These are phyloP conservation scores for Verticillium nonalfalfae DNA, from an alignment of 2,329 filamentous ascomycete species.

Conservation along the genomic window DNA sequence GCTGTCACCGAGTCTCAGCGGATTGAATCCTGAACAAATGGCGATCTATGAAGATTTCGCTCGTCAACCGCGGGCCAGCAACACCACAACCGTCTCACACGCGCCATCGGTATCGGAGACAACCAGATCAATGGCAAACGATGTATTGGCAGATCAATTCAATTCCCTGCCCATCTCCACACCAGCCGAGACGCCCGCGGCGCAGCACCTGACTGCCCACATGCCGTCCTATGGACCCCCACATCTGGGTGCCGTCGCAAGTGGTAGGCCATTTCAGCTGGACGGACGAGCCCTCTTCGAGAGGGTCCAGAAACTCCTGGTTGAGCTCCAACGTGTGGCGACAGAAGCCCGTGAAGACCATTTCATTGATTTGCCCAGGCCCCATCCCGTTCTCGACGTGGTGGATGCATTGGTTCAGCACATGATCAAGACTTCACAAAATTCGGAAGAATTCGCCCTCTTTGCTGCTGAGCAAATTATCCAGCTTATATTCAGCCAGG, in stretches of 20 bases:
- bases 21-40: conserved; percentile 86
- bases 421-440: conserved; percentile 57
- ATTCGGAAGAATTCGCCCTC: conserved; percentile 52
- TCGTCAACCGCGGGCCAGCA: conserved; percentile 64
- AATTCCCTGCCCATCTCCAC: conserved; percentile 51
- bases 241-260: conserved; percentile 36
- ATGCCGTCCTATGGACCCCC: conserved; percentile 49
- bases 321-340: conserved; percentile 49
- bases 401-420: conserved; percentile 56
- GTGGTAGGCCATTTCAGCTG: conserved; percentile 46
- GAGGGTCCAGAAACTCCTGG: conserved; percentile 50
- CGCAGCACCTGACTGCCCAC: conserved; percentile 46
- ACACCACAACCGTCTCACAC: conserved; percentile 49
- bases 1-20: conserved; percentile 60
- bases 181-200: conserved; percentile 51
- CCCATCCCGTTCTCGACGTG: conserved; percentile 54
- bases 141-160: conserved; percentile 58
- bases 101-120: conserved; percentile 53
- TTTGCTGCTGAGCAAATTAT: conserved; percentile 56
- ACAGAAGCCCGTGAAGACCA: conserved; percentile 51
- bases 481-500: conserved; percentile 46
- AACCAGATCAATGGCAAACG: conserved; percentile 55
- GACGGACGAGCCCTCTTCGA: conserved; percentile 48
- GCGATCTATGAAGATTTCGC: conserved; percentile 97
- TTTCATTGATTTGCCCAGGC: conserved; percentile 51